phyloP scores from a whole-genome alignment of 2,329 filamentous ascomycete genomes.

The Diaporthe longicolla region DNA sequence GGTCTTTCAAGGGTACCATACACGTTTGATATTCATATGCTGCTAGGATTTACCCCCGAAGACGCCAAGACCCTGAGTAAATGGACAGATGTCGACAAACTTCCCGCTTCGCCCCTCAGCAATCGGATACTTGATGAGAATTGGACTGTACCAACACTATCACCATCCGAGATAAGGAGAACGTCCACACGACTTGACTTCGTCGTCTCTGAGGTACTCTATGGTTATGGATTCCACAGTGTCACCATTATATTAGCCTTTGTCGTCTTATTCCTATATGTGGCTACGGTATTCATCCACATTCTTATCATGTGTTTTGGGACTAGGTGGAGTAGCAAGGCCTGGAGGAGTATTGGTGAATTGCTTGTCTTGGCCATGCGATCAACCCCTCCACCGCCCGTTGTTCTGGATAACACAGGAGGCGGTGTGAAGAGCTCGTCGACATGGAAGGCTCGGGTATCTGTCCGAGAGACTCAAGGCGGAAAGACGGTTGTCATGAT shows the following conservation, averaged over 20 bases:
- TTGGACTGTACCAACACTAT: background rate
- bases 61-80: background rate
- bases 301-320: background rate
- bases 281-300: background rate
- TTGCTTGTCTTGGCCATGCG: background rate
- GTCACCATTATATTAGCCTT: background rate
- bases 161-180: background rate
- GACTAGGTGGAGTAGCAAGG: background rate
- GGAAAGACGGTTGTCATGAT: background rate
- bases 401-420: background rate
- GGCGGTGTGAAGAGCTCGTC: background rate
- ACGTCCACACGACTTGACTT: background rate
- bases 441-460: background rate
- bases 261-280: background rate
- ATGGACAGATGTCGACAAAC: background rate
- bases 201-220: background rate
- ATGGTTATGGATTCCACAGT: background rate
- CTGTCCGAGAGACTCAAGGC: background rate
- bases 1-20: slow-evolving; percentile 8
- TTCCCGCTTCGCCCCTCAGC: too few species aligned
- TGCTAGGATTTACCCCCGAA: too few species aligned
- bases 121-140: background rate
- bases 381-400: background rate
- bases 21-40: background rate
- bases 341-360: background rate